A percentile compares a stretch with the other conserved stretches of the same genome.
Evolutionary conservation across 345 rosid species (phyloP).

Genomic region (Erodium maritimum): DNA sequence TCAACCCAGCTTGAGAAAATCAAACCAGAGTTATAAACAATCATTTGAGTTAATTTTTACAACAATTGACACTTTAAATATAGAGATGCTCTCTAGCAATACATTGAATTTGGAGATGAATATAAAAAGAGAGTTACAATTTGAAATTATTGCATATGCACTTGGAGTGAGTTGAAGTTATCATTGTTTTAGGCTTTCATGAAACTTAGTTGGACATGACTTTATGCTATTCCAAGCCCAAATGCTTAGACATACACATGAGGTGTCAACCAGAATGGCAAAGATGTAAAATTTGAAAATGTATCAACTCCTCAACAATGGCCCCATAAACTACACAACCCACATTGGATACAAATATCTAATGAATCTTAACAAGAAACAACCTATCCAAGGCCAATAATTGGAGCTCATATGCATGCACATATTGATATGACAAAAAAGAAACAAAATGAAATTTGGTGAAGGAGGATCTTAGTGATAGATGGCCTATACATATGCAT

Average conservation of each 20-base stretch:
- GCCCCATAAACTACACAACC: background rate
- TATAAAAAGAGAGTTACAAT: too few species aligned
- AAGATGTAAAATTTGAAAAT: too few species aligned
- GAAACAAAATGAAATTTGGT: background rate
- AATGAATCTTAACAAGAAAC: background rate
- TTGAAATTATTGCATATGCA: too few species aligned
- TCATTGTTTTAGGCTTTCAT: background rate
- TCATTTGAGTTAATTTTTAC: too few species aligned
- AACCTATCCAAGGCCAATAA: background rate
- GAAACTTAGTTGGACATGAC: background rate
- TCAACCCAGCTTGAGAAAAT: too few species aligned
- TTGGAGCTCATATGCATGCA: background rate
- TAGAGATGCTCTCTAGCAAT: too few species aligned
- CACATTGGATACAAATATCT: background rate
- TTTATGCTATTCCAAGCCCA: background rate
- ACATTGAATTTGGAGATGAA: too few species aligned
- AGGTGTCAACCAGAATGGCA: background rate
- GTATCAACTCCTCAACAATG: too few species aligned
- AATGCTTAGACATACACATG: background rate
- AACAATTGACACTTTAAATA: too few species aligned
- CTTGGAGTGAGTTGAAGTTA: too few species aligned
- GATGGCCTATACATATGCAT: conserved; percentile 4
- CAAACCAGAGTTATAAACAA: too few species aligned
- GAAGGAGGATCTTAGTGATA: conserved; percentile 13
- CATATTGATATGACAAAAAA: background rate